Base-by-base conservation (phyloP, 2,329 filamentous ascomycete genomes). In the Fusarium pininemorale region DNA sequence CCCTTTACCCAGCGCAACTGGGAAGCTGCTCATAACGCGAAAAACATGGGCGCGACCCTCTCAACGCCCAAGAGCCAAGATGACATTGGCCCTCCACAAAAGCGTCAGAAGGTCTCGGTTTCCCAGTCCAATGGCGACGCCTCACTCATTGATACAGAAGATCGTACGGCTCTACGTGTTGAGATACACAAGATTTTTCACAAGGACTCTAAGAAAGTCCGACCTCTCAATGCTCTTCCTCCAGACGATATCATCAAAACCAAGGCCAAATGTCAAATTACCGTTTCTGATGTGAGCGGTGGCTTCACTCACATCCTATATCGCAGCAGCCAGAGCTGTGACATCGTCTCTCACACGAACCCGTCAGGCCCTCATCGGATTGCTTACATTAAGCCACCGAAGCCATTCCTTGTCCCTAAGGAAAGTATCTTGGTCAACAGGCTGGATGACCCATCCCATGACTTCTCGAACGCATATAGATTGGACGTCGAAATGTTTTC, bases 1-100 rank as follows among this genome's bases (percentile, higher is more conserved):
- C 87, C 88, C 69, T 90, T 87, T 80, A 85, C 89, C 68, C 86
- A 88, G 74, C 85, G 87, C 79, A 88, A 87, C 78, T 89, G 86
- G 87, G 82, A 85, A 71, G 84, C 82, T 70, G 84, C 84, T 54
- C 81, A 87, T 78, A 84, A 84, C 67, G 82, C 84, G 69, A 84
- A 86, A 77, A 76, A 79, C 67, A 87, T 87, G 85, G 85, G 85
- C 51, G 73, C 61, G 41, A 67, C 45, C 24, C 68, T 78, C 55
- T 79, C 77, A 48, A 71, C 75, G 42, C 75, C 73, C 11, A 79
- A 78, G 53, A 78, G 80, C 53, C 83, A 84, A 63, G 81, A 83
- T 48, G 78, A 83, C 30, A 78, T 81, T 65, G 73, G 72, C 41
- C 85, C 84, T 53, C 81, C 86, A 14, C 77, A 82, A 61, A 90